These are phyloP conservation scores for Phragmites australis DNA, from an alignment of 176 grass and related monocot species.

Conservation along the genomic window DNA sequence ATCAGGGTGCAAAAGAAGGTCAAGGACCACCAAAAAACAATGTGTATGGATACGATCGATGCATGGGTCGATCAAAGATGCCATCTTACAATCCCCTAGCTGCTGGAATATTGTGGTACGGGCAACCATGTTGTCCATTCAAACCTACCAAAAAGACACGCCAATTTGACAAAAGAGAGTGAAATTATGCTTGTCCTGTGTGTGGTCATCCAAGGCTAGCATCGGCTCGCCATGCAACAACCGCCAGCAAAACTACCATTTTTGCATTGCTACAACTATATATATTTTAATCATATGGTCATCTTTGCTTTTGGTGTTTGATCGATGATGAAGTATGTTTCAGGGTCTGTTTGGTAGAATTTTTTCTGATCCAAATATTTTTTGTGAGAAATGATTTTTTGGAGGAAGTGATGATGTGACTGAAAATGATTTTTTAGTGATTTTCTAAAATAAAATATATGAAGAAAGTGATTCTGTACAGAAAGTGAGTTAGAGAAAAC, in stretches of 20 bases:
- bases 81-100: not conserved
- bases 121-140: conserved; percentile 20
- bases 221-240: not conserved
- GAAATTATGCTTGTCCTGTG: not conserved
- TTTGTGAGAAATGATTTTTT: too few species aligned
- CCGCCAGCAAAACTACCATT: not conserved
- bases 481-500: too few species aligned
- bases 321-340: too few species aligned
- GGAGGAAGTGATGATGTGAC: too few species aligned
- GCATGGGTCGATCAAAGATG: conserved; percentile 4
- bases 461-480: too few species aligned
- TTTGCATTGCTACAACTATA: not conserved
- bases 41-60: not conserved
- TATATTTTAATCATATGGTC: conserved; percentile 15
- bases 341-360: too few species aligned
- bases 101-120: conserved; percentile 27
- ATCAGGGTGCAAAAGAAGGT: conserved; percentile 18
- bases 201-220: not conserved
- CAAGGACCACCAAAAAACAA: conserved; percentile 37
- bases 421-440: too few species aligned
- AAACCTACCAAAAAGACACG: not conserved
- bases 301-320: not conserved
- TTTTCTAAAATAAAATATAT: too few species aligned
- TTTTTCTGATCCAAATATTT: too few species aligned
- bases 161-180: conserved; percentile 8